Evolutionary conservation across 352 stramenopile species (phyloP).

Genomic region (Hyaloperonospora brassicae): DNA sequence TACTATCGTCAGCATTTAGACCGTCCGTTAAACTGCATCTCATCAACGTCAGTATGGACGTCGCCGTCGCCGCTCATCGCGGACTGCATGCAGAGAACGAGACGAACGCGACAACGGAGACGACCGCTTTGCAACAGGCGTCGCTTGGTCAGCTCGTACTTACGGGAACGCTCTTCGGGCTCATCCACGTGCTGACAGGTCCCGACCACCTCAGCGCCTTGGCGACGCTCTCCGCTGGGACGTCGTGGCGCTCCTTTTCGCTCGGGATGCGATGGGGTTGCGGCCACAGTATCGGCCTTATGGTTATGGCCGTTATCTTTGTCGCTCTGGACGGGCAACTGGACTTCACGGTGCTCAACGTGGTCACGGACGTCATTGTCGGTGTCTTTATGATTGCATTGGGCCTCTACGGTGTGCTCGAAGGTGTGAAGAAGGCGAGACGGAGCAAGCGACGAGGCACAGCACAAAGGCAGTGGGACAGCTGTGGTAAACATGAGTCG

Average conservation of each 20-base stretch:
- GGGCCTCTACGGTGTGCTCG: slow-evolving; percentile 56
- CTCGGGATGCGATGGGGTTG: slow-evolving; percentile 86
- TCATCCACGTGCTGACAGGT: slow-evolving; percentile 59
- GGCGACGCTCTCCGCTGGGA: slow-evolving; percentile 69
- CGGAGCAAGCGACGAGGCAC: slow-evolving; percentile 15
- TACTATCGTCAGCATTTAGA: no score
- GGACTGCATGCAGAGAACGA: slow-evolving; percentile 1
- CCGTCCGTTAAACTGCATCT: no score
- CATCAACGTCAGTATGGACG: no score
- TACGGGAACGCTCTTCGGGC: slow-evolving; percentile 52
- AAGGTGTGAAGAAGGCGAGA: slow-evolving; percentile 49
- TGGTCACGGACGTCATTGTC: slow-evolving; percentile 55
- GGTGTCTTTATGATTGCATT: slow-evolving; percentile 57
- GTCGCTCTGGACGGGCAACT: slow-evolving; percentile 51
- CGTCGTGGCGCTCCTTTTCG: slow-evolving; percentile 64
- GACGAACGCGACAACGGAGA: slow-evolving; percentile 23
- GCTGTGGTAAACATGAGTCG: not conserved
- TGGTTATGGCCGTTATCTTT: slow-evolving; percentile 62
- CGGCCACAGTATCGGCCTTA: slow-evolving; percentile 77
- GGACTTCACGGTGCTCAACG: slow-evolving; percentile 47
- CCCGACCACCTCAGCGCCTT: slow-evolving; percentile 85
- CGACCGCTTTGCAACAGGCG: slow-evolving; percentile 29
- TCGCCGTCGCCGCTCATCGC: no score
- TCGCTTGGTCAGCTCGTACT: slow-evolving; percentile 32
- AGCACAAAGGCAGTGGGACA: slow-evolving; percentile 15